Conservation (phyloP, 345 rosid species). For the Pugionium dolabratum region DNA sequence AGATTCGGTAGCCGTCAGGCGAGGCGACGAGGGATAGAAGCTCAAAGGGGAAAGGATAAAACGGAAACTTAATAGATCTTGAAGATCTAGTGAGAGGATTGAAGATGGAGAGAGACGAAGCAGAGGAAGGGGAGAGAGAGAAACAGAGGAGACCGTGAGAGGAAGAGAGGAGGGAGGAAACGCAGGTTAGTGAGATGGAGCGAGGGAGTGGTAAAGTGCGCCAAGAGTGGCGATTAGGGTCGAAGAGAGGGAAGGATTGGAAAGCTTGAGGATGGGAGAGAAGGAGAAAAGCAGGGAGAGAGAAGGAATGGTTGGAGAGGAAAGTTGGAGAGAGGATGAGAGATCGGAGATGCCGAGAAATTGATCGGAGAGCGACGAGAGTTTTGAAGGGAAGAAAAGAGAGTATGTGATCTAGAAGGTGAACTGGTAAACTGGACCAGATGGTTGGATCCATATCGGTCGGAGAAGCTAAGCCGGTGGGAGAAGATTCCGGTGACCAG, state of each 20-base stretch:
- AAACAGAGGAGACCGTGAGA: constrained; percentile 67
- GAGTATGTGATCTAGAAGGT: constrained; percentile 63
- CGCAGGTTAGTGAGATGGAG: constrained; percentile 38
- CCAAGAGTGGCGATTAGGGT: constrained; percentile 58
- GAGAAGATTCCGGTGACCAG: constrained; percentile 37
- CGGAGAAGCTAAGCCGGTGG: constrained; percentile 20
- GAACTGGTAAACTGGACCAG: constrained; percentile 74
- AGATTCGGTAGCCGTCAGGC: constrained; percentile 56
- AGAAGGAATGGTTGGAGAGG: constrained; percentile 31
- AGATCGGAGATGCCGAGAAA: constrained; percentile 63
- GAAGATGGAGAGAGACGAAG: constrained; percentile 58
- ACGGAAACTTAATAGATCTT: constrained; percentile 58
- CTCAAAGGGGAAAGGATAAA: constrained; percentile 62
- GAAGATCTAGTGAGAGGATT: constrained; percentile 66
- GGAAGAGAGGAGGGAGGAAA: constrained; percentile 52
- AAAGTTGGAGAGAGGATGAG: constrained; percentile 41
- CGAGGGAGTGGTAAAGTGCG: constrained; percentile 49
- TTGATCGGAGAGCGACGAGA: constrained; percentile 59
- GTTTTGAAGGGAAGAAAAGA: constrained; percentile 60
- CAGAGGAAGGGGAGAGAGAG: constrained; percentile 57
- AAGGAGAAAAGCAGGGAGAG: constrained; percentile 65
- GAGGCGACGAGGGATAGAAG: constrained; percentile 61
- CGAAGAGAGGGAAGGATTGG: constrained; percentile 57
- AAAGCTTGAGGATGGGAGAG: constrained; percentile 73
- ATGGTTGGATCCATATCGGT: constrained; percentile 67